phyloP scores from a whole-genome alignment of 306 rosid species.

The Psophocarpus tetragonolobus region DNA sequence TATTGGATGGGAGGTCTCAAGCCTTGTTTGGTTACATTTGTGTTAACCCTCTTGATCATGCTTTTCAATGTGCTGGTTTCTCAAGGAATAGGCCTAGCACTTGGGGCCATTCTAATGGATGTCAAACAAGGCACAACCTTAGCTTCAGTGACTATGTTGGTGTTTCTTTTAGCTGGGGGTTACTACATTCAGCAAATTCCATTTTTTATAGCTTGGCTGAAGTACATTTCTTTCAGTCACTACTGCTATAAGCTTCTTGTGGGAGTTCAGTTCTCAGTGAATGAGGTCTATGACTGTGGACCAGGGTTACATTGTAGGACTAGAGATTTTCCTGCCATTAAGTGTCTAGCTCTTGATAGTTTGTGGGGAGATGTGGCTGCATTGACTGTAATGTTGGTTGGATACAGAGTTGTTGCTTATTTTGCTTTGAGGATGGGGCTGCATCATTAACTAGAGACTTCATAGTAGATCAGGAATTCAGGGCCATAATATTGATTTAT shows the following conservation, averaged over 20 bases:
- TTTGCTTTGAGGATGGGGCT: conserved; percentile 59
- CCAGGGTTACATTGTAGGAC: conserved; percentile 48
- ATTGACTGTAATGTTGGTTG: conserved; percentile 66
- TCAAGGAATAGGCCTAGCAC: conserved; percentile 79
- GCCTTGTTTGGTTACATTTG: conserved; percentile 51
- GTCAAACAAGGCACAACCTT: conserved; percentile 68
- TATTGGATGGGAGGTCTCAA: conserved; percentile 86
- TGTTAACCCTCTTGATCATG: conserved; percentile 57
- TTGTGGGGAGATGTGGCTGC: conserved; percentile 64
- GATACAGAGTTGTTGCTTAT: conserved; percentile 73
- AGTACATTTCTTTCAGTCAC: conserved; percentile 65
- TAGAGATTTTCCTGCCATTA: conserved; percentile 62
- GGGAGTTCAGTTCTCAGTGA: conserved; percentile 63
- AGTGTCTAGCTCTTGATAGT: conserved; percentile 47
- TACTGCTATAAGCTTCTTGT: conserved; percentile 72
- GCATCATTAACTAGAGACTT: conserved; percentile 51
- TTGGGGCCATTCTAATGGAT: conserved; percentile 79
- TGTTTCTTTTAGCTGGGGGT: conserved; percentile 67
- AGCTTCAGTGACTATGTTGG: conserved; percentile 67
- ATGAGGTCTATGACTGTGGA: conserved; percentile 61
- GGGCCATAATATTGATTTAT: neutral
- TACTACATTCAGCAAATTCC: conserved; percentile 76
- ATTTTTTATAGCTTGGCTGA: conserved; percentile 69
- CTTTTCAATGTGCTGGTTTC: conserved; percentile 71
- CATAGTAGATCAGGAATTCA: conserved; percentile 10